These are phyloP conservation scores for Xylariaceae sp. DNA, from an alignment of 2,329 filamentous ascomycete species.

Conservation along the genomic window DNA sequence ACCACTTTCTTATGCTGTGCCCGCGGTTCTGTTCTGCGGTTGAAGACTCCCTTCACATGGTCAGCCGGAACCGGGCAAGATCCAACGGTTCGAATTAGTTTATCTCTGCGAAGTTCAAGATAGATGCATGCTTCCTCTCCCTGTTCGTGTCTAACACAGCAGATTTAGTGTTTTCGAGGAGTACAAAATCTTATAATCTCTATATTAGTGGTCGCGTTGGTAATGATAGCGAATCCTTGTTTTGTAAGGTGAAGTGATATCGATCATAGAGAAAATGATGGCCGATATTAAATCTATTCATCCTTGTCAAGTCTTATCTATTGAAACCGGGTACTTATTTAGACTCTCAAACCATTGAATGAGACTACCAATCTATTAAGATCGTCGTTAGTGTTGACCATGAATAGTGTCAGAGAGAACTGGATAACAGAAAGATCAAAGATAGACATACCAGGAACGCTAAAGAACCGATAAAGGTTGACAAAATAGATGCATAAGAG, in stretches of 20 bases:
- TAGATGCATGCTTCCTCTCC: no score
- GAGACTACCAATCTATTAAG: slow-evolving; percentile 17
- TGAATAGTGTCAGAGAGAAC: neutral
- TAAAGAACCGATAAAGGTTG: slow-evolving; percentile 25
- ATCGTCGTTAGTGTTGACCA: neutral
- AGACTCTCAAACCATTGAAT: slow-evolving; percentile 27
- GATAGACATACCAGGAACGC: slow-evolving; percentile 16
- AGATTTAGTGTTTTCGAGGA: no score
- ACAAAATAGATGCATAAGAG: slow-evolving; percentile 14
- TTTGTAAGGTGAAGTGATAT: neutral
- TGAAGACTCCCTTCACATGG: no score
- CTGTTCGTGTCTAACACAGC: no score
- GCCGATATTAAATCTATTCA: no score
- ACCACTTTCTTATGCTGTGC: no score
- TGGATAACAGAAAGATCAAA: neutral
- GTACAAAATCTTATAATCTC: no score
- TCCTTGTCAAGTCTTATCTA: neutral
- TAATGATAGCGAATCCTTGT: neutral
- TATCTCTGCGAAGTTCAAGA: no score
- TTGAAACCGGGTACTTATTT: slow-evolving; percentile 19
- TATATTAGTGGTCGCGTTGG: no score
- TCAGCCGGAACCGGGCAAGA: no score
- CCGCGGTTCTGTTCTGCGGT: no score
- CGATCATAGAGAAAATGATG: neutral
- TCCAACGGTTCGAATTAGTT: no score